Percentiles rank a stretch among this genome's conserved stretches.
Conservation (phyloP, 192 early-diverging fungal species). For the Podila epigama region DNA sequence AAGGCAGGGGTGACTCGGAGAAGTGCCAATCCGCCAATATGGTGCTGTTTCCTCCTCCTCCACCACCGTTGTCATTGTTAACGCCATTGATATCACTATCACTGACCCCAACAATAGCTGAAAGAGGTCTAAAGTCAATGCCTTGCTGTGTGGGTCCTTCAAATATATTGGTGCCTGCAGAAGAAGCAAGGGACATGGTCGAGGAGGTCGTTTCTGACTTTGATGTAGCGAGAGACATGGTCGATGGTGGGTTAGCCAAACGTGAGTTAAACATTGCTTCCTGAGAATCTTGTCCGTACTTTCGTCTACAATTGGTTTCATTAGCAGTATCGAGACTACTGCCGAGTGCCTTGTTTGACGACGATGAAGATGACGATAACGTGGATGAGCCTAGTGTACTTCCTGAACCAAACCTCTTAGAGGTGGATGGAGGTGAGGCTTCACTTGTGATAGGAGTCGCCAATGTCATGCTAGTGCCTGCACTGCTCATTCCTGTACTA, state of each 20-base stretch:
- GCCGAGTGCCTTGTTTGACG: conserved; percentile 1
- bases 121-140: too few species aligned
- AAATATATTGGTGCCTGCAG: neutral
- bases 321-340: neutral
- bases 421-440: neutral
- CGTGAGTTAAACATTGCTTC: too few species aligned
- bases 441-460: neutral
- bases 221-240: neutral
- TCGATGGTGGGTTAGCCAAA: neutral
- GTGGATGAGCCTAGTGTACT: too few species aligned
- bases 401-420: neutral
- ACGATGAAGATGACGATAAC: conserved; percentile 6
- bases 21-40: neutral
- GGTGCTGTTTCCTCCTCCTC: neutral
- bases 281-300: too few species aligned
- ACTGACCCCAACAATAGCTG: too few species aligned
- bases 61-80: neutral
- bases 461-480: neutral
- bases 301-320: neutral
- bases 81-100: neutral
- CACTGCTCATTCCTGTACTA: neutral
- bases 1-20: conserved; percentile 19
- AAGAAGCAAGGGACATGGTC: neutral
- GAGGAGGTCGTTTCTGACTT: neutral
- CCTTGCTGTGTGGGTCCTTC: neutral